Conservation (phyloP, 2,329 filamentous ascomycete genomes). For the Curvularia spicifera region DNA sequence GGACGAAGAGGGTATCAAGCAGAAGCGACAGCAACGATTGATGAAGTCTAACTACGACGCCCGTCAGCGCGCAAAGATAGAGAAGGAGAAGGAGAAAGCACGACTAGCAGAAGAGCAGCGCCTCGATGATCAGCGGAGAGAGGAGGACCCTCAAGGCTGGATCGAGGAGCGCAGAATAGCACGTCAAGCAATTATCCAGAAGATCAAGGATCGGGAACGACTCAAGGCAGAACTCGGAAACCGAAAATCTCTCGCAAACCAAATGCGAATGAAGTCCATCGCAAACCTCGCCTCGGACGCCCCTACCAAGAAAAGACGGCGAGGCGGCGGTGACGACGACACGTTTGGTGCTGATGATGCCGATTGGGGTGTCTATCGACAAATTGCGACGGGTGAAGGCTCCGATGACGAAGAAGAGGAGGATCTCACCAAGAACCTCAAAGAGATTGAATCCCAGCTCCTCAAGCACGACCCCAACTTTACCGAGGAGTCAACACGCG, state of each 20-base stretch:
- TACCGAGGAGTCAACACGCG: conserved; percentile 88
- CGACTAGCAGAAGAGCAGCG: conserved; percentile 82
- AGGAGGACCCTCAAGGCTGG: conserved; percentile 86
- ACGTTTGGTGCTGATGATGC: conserved; percentile 97
- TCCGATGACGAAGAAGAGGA: conserved; percentile 93
- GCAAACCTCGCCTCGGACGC: conserved; percentile 93
- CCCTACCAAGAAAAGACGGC: conserved; percentile 79
- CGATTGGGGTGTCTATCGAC: conserved; percentile 96
- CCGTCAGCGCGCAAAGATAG: conserved; percentile 88
- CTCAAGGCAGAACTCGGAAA: conserved; percentile 95
- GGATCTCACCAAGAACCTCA: conserved; percentile 76
- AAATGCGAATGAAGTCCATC: conserved; percentile 98
- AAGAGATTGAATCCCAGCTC: conserved; percentile 80
- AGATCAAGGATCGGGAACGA: conserved; percentile 91
- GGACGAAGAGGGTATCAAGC: conserved; percentile 87
- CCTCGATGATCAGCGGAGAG: conserved; percentile 80
- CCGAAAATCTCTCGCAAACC: conserved; percentile 92
- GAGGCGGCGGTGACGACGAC: conserved; percentile 89
- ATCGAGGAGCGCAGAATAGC: conserved; percentile 79
- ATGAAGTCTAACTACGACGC: conserved; percentile 96
- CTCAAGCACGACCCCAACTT: conserved; percentile 87
- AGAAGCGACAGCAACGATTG: conserved; percentile 89
- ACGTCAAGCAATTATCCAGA: conserved; percentile 72
- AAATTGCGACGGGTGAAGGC: conserved; percentile 80
- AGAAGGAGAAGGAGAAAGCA: conserved; percentile 92